phyloP scores from a whole-genome alignment of 2,329 filamentous ascomycete genomes.

The Aureobasidium sp. region DNA sequence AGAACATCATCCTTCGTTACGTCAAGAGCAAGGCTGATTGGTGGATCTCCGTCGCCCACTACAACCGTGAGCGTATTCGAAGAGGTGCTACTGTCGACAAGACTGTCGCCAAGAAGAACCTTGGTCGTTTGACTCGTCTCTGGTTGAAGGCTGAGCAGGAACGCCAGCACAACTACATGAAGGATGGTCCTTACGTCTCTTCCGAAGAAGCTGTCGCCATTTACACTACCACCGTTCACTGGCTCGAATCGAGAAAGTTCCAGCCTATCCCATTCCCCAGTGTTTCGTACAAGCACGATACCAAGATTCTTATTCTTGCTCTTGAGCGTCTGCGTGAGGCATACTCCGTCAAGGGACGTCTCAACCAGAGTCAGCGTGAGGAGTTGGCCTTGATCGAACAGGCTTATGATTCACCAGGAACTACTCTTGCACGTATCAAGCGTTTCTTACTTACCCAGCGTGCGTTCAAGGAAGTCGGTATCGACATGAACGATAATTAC shows the following conservation, averaged over 20 bases:
- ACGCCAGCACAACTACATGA: slow-evolving; percentile 98
- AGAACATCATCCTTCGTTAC: slow-evolving; percentile 97
- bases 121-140: slow-evolving; percentile 84
- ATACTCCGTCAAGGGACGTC: slow-evolving; percentile 91
- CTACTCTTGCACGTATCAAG: slow-evolving; percentile 92
- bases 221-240: slow-evolving; percentile 97
- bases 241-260: slow-evolving; percentile 96
- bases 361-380: slow-evolving; percentile 96
- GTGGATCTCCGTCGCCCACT: slow-evolving; percentile 99
- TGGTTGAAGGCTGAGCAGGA: slow-evolving; percentile 99
- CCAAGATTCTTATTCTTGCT: slow-evolving; percentile 94
- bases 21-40: slow-evolving; percentile 99
- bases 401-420: slow-evolving; percentile 95
- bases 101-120: slow-evolving; percentile 98
- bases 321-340: slow-evolving; percentile 88
- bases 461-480: slow-evolving; percentile 98
- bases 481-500: slow-evolving; percentile 99
- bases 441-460: slow-evolving; percentile 93
- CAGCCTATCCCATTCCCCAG: slow-evolving; percentile 98
- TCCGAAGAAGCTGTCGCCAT: slow-evolving; percentile 98
- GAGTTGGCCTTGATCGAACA: slow-evolving; percentile 96
- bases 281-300: slow-evolving; percentile 99
- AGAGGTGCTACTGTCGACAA: slow-evolving; percentile 97
- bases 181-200: slow-evolving; percentile 96
- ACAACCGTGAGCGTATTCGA: slow-evolving; percentile 95